Percentiles rank a stretch among this genome's conserved stretches.
Evolutionary conservation across 2,329 filamentous ascomycete species (phyloP).

Genomic region (Fusarium sp.): DNA sequence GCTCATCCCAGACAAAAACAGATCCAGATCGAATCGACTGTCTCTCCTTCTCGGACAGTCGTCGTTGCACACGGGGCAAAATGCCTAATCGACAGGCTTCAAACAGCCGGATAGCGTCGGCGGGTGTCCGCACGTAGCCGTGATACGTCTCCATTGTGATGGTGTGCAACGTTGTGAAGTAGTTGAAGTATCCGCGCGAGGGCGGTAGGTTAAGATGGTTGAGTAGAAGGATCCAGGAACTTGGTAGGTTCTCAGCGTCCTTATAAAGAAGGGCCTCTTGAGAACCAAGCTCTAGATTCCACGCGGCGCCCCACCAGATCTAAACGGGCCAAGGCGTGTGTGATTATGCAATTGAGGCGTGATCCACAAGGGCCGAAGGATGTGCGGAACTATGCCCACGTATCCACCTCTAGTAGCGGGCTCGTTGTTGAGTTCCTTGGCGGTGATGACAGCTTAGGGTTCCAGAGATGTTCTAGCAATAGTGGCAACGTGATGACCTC

Average conservation of each 20-base stretch:
- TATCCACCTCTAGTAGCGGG: slow-evolving; percentile 34
- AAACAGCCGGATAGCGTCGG: slow-evolving; percentile 98
- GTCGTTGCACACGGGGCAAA: slow-evolving; percentile 89
- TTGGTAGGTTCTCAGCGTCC: slow-evolving; percentile 32
- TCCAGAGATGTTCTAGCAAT: slow-evolving; percentile 18
- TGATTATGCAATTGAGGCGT: slow-evolving; percentile 35
- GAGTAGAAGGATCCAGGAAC: slow-evolving; percentile 28
- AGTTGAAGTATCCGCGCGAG: slow-evolving; percentile 26
- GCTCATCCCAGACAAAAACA: slow-evolving; percentile 99
- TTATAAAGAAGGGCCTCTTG: slow-evolving; percentile 37
- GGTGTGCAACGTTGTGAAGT: slow-evolving; percentile 33
- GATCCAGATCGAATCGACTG: slow-evolving; percentile 96
- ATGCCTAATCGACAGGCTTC: slow-evolving; percentile 93
- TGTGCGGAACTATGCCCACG: slow-evolving; percentile 45
- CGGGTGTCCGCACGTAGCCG: slow-evolving; percentile 93
- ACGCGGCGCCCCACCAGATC: slow-evolving; percentile 45
- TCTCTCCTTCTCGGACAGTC: slow-evolving; percentile 95
- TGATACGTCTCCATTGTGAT: slow-evolving; percentile 92
- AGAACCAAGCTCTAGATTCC: slow-evolving; percentile 41
- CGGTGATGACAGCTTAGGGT: slow-evolving; percentile 34
- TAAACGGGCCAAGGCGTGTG: slow-evolving; percentile 42
- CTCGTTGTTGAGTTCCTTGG: slow-evolving; percentile 39
- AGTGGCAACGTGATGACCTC: slow-evolving; percentile 19
- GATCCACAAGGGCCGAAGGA: slow-evolving; percentile 43
- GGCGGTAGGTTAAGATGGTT: slow-evolving; percentile 29